Base-by-base conservation (phyloP, 2,329 filamentous ascomycete genomes). In the Talaromyces sp. region DNA sequence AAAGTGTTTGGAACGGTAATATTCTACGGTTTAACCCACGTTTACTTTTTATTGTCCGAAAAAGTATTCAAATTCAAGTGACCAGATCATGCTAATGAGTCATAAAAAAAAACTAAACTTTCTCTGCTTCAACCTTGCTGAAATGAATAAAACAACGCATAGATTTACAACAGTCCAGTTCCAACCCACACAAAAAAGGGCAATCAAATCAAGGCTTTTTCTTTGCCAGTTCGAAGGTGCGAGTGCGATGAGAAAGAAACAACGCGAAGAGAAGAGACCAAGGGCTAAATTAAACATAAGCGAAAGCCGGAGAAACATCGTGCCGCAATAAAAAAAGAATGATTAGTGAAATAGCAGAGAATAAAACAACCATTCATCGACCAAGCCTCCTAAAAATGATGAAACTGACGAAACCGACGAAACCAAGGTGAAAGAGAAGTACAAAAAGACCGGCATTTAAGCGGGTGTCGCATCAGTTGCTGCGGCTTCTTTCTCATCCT, bases 381-480 rank as follows among this genome's bases (percentile, higher is more conserved):
- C 16, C 9, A 47, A 47, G 42, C 56, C 30, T 56, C 50, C 55
- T 31, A 40, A 51, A 53, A 34, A 44, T n/a, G n/a, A n/a, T n/a
- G n/a, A n/a, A n/a, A 23, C 2, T 23, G 23, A 23, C 23, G 54
- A 28, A 57, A 42, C 12, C 23, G 52, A 36, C 27, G 52, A 30
- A 50, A 10, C 28, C 3, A 59, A 54, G 16, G 16, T 34, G 30
- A 54, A 42, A 28, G 42, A 52, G 10, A 40, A 50, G 44, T 28
- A 59, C 6, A 59, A 30, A 34, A 52, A 59, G 16, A 34, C 16
- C n/a, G 1, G n/a, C 44, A 18, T 51, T 61, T 56, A 59, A 52
- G 55, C 59, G 6, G 57, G 18, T 10, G 55, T 47, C n/a, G 40
- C 55, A 31, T 61, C 52, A 34, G 52, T 52, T 60, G 52, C 33